These are phyloP conservation scores for Casuarina glauca DNA, from an alignment of 306 rosid species.

Conservation along the genomic window DNA sequence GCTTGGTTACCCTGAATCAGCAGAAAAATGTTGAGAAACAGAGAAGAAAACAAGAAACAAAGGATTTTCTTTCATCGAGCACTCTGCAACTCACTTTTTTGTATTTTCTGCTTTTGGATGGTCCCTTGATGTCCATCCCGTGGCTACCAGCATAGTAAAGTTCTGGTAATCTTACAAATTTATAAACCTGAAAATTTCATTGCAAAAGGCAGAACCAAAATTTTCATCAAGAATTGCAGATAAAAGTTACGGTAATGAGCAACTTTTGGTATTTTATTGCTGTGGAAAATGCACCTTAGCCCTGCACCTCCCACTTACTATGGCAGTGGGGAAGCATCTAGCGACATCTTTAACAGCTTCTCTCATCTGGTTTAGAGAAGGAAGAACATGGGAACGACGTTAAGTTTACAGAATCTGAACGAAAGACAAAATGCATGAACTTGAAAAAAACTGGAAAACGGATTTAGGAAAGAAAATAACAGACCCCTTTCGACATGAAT, in stretches of 20 bases:
- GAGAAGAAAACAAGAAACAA: background rate
- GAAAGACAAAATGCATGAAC: background rate
- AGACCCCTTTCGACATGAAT: conserved; percentile 81
- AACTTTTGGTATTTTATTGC: background rate
- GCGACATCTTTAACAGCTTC: conserved; percentile 67
- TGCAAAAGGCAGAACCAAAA: background rate
- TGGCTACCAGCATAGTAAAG: conserved; percentile 96
- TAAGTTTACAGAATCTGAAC: background rate
- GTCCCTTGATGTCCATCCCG: conserved; percentile 96
- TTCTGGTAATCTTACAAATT: conserved; percentile 71
- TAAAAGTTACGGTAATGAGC: background rate
- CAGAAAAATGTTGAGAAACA: conserved; percentile 16
- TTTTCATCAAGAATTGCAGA: background rate
- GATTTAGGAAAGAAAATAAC: background rate
- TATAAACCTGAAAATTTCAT: conserved; percentile 55
- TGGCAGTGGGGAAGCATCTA: conserved; percentile 81
- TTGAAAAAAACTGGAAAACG: background rate
- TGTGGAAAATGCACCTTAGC: conserved; percentile 67
- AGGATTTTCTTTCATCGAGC: background rate
- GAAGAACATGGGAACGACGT: background rate
- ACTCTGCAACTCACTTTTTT: conserved; percentile 47
- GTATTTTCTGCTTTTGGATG: conserved; percentile 51
- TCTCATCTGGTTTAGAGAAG: conserved; percentile 63
- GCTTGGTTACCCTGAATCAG: conserved; percentile 57
- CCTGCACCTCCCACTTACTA: conserved; percentile 81